Conservation (phyloP, 1,284 basidiomycete species). For the Peniophora sp. region DNA sequence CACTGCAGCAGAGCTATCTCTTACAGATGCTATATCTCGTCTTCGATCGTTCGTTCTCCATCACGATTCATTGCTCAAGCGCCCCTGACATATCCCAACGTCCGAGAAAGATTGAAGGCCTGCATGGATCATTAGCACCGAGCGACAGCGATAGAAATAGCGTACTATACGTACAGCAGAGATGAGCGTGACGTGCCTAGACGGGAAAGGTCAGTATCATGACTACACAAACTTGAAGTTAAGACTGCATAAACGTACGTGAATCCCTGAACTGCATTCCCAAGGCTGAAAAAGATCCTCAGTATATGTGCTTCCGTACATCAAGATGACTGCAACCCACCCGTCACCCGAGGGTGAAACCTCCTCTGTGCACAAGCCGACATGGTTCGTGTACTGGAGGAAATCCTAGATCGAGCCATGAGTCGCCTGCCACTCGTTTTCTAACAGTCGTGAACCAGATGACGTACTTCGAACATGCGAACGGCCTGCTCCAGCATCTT, state of each 20-base stretch:
- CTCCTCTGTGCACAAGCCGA: conserved; percentile 81
- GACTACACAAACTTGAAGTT: too few species aligned
- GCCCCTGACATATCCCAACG: conserved; percentile 20
- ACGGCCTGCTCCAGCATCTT: conserved; percentile 62
- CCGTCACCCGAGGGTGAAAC: conserved; percentile 75
- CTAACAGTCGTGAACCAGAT: neutral
- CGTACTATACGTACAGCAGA: conserved; percentile 39
- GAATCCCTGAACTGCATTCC: conserved; percentile 82
- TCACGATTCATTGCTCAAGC: too few species aligned
- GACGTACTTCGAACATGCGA: conserved; percentile 73
- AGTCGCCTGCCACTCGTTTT: too few species aligned
- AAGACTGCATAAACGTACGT: too few species aligned
- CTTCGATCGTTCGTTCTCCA: neutral
- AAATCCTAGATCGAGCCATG: conserved; percentile 50
- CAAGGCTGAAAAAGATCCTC: conserved; percentile 37
- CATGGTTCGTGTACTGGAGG: conserved; percentile 77
- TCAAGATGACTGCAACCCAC: conserved; percentile 28
- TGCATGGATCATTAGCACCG: too few species aligned
- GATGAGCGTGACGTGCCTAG: conserved; percentile 72
- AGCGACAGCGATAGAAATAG: too few species aligned
- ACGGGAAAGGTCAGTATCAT: neutral
- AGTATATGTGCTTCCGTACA: neutral
- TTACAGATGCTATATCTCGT: too few species aligned
- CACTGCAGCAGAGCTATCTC: too few species aligned
- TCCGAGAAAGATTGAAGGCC: conserved; percentile 70